Conservation (phyloP, 1,284 basidiomycete species). For the Sphagnurus paluster region DNA sequence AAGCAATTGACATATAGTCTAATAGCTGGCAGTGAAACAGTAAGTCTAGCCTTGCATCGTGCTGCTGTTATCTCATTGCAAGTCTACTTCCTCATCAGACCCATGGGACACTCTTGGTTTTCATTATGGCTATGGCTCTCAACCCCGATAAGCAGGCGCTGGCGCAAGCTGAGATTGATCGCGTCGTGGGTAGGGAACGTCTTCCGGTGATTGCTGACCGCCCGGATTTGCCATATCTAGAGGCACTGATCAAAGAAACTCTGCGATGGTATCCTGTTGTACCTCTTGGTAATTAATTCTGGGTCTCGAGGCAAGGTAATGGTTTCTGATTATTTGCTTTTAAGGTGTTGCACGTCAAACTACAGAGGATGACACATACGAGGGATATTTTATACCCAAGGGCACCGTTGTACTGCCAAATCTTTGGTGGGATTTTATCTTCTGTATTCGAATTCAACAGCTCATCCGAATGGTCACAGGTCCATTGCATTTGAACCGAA, state of each 20-base stretch:
- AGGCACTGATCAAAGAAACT: conserved; percentile 14
- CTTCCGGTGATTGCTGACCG: conserved; percentile 7
- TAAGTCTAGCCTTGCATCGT: conserved; percentile 6
- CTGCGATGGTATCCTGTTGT: background rate
- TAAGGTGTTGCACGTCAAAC: too few species aligned
- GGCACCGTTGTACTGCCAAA: conserved; percentile 5
- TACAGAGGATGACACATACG: conserved; percentile 5
- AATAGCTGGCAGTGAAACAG: conserved; percentile 24
- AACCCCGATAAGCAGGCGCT: conserved; percentile 11
- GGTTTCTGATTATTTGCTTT: too few species aligned
- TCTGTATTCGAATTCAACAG: background rate
- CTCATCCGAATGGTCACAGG: background rate
- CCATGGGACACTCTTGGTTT: conserved; percentile 24
- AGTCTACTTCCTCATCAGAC: conserved; percentile 18
- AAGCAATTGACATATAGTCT: background rate
- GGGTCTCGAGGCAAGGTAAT: too few species aligned
- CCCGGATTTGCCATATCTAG: conserved; percentile 10
- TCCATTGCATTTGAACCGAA: background rate
- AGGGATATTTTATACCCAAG: conserved; percentile 10
- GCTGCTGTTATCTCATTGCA: background rate
- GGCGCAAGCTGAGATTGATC: conserved; percentile 13
- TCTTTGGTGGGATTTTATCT: conserved; percentile 2
- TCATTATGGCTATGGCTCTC: conserved; percentile 26
- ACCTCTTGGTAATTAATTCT: background rate
- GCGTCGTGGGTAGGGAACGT: conserved; percentile 8